phyloP scores from a whole-genome alignment of 805 yeast species.

The Candida silvicultrix region DNA sequence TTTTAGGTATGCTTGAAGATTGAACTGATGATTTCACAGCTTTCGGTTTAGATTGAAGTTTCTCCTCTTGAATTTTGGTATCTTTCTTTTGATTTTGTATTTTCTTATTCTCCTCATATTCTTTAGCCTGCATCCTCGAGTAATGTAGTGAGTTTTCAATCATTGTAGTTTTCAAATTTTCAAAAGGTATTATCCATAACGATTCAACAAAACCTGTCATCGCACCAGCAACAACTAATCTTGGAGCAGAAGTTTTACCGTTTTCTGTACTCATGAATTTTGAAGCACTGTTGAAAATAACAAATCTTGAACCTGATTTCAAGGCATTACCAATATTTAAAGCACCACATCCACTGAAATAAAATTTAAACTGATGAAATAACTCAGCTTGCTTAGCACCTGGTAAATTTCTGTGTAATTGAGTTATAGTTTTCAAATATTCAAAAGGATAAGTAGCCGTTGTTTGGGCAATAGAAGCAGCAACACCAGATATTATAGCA shows the following conservation, averaged over 20 bases:
- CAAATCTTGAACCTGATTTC: constrained; percentile 69
- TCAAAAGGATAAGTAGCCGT: constrained; percentile 69
- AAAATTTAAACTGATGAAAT: constrained; percentile 26
- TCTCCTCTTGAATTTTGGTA: constrained; percentile 13
- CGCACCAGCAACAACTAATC: constrained; percentile 76
- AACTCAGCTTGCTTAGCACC: constrained; percentile 24
- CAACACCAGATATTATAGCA: constrained; percentile 52
- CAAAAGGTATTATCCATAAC: constrained; percentile 83
- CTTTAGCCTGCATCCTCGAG: constrained; percentile 20
- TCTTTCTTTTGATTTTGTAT: constrained; percentile 24
- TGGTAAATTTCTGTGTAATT: constrained; percentile 41
- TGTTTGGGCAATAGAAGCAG: constrained; percentile 59
- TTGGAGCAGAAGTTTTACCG: constrained; percentile 68
- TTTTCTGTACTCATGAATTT: constrained; percentile 54
- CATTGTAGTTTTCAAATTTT: constrained; percentile 74
- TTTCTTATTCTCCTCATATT: constrained; percentile 16
- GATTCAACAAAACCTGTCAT: constrained; percentile 83
- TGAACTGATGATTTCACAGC: constrained; percentile 7
- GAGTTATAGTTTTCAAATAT: constrained; percentile 58
- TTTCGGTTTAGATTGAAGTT: constrained; percentile 4
- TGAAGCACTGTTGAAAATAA: constrained; percentile 69
- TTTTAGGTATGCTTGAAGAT: constrained; percentile 5
- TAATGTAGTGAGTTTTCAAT: constrained; percentile 53
- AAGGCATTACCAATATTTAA: constrained; percentile 66
- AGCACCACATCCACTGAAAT: constrained; percentile 63